Base-by-base conservation (phyloP, 2,329 filamentous ascomycete genomes). In the Phyllosticta capitalensis region DNA sequence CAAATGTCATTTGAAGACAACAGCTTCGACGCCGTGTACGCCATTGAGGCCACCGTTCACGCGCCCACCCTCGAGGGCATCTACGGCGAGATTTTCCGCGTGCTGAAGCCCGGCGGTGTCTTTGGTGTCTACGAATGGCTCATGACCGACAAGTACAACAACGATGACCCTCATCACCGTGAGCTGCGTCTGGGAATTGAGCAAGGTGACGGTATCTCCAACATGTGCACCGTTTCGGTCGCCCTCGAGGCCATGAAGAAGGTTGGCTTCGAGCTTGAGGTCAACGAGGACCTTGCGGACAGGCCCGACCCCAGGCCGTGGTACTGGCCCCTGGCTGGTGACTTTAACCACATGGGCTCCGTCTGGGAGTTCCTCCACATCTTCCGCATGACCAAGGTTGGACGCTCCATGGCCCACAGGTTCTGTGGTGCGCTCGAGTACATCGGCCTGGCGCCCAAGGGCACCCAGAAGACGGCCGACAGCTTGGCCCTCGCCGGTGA, bases 111-210 rank as follows among this genome's bases (percentile, higher is more conserved):
- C 20, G 94, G 94, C 62, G 92, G 94, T 73, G 81, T 90, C 56
- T 99, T 97, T 68, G 94, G 92, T 71, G 92, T 97, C 56, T 99
- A 97, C 77, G 94, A 99, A 76, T 97, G 94, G 94, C 81, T 97
- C 70, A 97, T 99, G 94, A 97, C 92, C 6, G 92, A 96, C 64
- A 79, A 86, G 22, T 99, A 96, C 76, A 88, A 97, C 78, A 92
- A 95, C 72, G 81, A 88, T 62, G 91, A 96, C 80, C 75, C 89
- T 0, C 81, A 85, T 68, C 94, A 97, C 79, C 88, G 91, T 65
- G 84, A 89, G 72, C 94, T 97, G 70, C 89, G 94, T 64, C 85
- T 96, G 19, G 92, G 88, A 64, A 99, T 99, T 65, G 94, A 99
- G 80, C 86, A 90, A 72, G 94, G 94, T 69, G 88, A 97, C 70